Percentiles rank a stretch among this genome's conserved stretches.
phyloP scores from a whole-genome alignment of 495 filamentous ascomycete species.

The Lasiosphaeria miniovina region DNA sequence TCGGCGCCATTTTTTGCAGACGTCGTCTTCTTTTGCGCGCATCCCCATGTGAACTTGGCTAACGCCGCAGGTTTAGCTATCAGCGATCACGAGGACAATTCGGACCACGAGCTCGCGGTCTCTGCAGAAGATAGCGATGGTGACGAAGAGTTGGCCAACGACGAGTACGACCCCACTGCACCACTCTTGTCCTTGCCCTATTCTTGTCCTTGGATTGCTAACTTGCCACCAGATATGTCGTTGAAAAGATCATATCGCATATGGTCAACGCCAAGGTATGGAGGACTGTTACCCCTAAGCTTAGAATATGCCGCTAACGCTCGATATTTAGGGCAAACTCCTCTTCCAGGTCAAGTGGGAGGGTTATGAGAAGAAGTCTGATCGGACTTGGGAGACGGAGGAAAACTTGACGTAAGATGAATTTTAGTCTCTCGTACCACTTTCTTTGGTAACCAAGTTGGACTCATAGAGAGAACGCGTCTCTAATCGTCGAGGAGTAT shows the following conservation, averaged over 20 bases:
- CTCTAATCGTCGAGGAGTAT: slow-evolving; percentile 44
- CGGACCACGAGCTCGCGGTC: slow-evolving; percentile 27
- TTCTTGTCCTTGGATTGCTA: slow-evolving; percentile 4
- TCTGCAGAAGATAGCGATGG: slow-evolving; percentile 27
- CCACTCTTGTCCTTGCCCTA: no score
- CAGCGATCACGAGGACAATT: slow-evolving; percentile 40
- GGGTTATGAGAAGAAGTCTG: slow-evolving; percentile 55
- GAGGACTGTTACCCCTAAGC: neutral
- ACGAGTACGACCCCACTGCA: slow-evolving; percentile 35
- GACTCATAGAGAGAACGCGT: slow-evolving; percentile 41
- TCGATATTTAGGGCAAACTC: slow-evolving; percentile 32
- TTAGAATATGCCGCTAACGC: slow-evolving; percentile 1
- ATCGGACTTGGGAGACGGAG: slow-evolving; percentile 61
- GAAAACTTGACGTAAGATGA: slow-evolving; percentile 50
- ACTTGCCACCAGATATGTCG: slow-evolving; percentile 44
- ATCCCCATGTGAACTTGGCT: neutral
- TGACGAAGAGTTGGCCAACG: slow-evolving; percentile 38
- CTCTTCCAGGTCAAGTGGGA: slow-evolving; percentile 61
- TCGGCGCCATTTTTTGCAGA: neutral
- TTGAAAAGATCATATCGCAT: slow-evolving; percentile 56
- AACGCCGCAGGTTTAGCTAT: slow-evolving; percentile 23
- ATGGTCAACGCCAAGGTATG: slow-evolving; percentile 48
- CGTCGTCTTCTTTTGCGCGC: neutral
- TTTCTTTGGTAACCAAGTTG: slow-evolving; percentile 7
- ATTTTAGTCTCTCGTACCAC: neutral